phyloP scores from a whole-genome alignment of 192 early-diverging fungal genomes.

The Podila verticillata region DNA sequence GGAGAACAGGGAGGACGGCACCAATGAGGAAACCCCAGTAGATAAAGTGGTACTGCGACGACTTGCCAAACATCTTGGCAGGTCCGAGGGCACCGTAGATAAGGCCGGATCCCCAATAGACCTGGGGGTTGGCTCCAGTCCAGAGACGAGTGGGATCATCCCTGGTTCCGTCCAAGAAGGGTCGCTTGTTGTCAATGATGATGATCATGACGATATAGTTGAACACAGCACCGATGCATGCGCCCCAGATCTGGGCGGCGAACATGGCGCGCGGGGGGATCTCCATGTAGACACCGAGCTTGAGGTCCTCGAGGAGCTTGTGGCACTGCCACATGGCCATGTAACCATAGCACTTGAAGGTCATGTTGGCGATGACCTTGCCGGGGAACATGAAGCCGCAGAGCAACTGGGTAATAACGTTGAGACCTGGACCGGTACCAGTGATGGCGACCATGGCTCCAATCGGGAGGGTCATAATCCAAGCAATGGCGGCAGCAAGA shows the following conservation, averaged over 20 bases:
- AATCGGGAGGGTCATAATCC: conserved; percentile 58
- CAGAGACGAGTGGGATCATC: conserved; percentile 51
- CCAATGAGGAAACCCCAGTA: conserved; percentile 61
- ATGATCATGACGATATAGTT: conserved; percentile 51
- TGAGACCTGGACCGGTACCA: conserved; percentile 55
- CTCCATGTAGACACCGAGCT: conserved; percentile 78
- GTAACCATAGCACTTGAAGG: conserved; percentile 65
- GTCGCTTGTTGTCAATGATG: conserved; percentile 30
- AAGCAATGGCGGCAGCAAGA: conserved; percentile 44
- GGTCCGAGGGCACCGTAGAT: conserved; percentile 82
- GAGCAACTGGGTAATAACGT: conserved; percentile 65
- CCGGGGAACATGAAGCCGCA: conserved; percentile 65
- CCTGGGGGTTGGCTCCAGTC: conserved; percentile 50
- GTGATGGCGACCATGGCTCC: conserved; percentile 58
- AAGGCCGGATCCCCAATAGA: conserved; percentile 26
- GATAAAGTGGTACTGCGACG: conserved; percentile 40
- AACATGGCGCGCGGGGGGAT: conserved; percentile 75
- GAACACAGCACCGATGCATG: conserved; percentile 52
- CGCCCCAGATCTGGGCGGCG: conserved; percentile 67
- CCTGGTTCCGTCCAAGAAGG: conserved; percentile 28
- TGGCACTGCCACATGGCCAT: conserved; percentile 76
- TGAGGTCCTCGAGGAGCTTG: conserved; percentile 75
- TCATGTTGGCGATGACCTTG: conserved; percentile 56
- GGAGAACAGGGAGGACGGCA: conserved; percentile 59
- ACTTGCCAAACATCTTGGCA: conserved; percentile 60